Percentiles rank a stretch among this genome's conserved stretches.
These are phyloP conservation scores for Aspergillus ostianus DNA, from an alignment of 495 filamentous ascomycete genomes.

Conservation along the genomic window DNA sequence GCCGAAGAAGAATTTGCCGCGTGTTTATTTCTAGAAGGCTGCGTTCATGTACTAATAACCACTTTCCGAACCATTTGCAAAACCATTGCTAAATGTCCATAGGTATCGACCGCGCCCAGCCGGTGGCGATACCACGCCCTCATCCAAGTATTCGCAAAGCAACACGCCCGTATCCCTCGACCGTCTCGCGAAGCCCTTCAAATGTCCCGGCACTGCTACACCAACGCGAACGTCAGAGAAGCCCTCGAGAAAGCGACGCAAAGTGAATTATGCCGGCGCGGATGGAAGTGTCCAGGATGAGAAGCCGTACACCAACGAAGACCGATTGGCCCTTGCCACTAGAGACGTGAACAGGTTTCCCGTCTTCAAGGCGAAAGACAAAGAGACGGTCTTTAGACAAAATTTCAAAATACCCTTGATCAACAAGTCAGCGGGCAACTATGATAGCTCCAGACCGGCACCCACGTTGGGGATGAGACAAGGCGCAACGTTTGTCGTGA, in stretches of 20 bases:
- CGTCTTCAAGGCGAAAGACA: slow-evolving; percentile 87
- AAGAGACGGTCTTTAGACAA: slow-evolving; percentile 73
- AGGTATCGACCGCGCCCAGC: slow-evolving; percentile 47
- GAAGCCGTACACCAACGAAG: slow-evolving; percentile 85
- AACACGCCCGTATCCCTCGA: slow-evolving; percentile 58
- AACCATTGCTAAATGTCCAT: not conserved
- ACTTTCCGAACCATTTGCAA: not conserved
- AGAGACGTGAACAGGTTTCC: slow-evolving; percentile 88
- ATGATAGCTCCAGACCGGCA: slow-evolving; percentile 75
- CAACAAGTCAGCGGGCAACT: slow-evolving; percentile 69
- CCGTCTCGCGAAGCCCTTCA: slow-evolving; percentile 81
- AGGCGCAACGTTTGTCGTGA: slow-evolving; percentile 82
- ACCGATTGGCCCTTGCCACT: slow-evolving; percentile 80
- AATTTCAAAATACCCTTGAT: slow-evolving; percentile 84
- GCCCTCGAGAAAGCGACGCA: slow-evolving; percentile 81
- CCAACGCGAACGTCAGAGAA: slow-evolving; percentile 71
- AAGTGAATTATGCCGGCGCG: slow-evolving; percentile 83
- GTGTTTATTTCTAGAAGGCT: not conserved
- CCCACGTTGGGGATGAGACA: slow-evolving; percentile 83
- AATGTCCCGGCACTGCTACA: slow-evolving; percentile 82
- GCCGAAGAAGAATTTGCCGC: not conserved
- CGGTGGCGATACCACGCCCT: slow-evolving; percentile 32
- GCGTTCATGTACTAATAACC: slow-evolving; percentile 18
- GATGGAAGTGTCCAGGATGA: slow-evolving; percentile 66
- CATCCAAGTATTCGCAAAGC: slow-evolving; percentile 31